Percentiles rank a stretch among this genome's conserved stretches.
Evolutionary conservation across 345 rosid species (phyloP).

Genomic region (Fremontodendron californicum): DNA sequence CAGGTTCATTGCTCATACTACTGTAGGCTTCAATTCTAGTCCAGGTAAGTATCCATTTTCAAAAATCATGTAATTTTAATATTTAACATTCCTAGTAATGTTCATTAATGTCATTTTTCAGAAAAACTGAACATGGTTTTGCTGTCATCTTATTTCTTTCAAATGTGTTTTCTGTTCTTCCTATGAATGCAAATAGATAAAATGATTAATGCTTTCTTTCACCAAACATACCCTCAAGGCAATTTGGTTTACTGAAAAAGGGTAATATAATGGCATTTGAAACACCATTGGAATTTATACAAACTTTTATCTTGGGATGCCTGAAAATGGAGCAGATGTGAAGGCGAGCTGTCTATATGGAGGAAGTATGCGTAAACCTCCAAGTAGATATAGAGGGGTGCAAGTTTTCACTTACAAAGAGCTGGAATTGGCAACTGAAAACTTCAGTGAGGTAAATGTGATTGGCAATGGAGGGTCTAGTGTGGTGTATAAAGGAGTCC

Average conservation of each 20-base stretch:
- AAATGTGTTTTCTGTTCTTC: neutral
- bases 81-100: neutral
- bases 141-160: neutral
- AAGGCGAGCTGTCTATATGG: constrained; percentile 53
- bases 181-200: neutral
- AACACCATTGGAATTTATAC: neutral
- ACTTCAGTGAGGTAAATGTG: constrained; percentile 60
- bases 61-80: neutral
- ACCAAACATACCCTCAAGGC: neutral
- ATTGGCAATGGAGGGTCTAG: constrained; percentile 60
- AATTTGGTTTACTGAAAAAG: neutral
- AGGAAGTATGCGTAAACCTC: constrained; percentile 26
- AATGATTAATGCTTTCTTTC: neutral
- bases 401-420: constrained; percentile 88
- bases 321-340: constrained; percentile 39
- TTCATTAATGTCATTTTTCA: neutral
- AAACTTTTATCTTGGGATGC: constrained; percentile 9
- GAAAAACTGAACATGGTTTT: neutral
- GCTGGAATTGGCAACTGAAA: constrained; percentile 60
- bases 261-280: neutral
- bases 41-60: constrained; percentile 50
- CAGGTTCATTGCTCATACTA: constrained; percentile 36
- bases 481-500: constrained; percentile 62
- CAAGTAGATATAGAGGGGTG: constrained; percentile 37
- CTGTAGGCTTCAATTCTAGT: constrained; percentile 48